Evolutionary conservation across 2,329 filamentous ascomycete genomes (phyloP).

Genomic region (Penicillium sp.): DNA sequence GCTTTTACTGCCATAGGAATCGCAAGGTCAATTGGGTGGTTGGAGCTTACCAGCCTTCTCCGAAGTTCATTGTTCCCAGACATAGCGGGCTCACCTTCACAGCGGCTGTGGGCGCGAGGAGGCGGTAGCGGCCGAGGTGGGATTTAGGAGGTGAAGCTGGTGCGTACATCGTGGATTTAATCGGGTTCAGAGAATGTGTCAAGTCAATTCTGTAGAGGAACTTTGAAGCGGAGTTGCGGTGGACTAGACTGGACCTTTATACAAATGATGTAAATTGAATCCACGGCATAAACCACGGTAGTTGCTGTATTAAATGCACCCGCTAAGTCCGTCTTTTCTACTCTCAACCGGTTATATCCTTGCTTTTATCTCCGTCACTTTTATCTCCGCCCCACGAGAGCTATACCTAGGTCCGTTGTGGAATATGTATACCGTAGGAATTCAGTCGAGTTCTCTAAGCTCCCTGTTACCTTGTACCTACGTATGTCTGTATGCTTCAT

Average conservation of each 20-base stretch:
- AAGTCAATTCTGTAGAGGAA: background rate
- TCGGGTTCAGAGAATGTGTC: too few relatives aligned
- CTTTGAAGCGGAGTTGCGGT: background rate
- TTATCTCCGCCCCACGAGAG: background rate
- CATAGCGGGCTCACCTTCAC: conserved; percentile 52
- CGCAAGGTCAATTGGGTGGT: background rate
- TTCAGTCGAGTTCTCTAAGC: too few relatives aligned
- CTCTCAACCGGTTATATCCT: background rate
- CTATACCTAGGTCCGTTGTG: background rate
- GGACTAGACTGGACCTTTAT: background rate
- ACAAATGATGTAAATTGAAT: conserved; percentile 8
- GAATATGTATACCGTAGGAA: too few relatives aligned
- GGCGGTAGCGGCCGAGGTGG: conserved; percentile 49
- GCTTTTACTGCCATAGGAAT: background rate
- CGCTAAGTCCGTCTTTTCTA: conserved; percentile 1
- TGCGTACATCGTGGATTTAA: conserved; percentile 3
- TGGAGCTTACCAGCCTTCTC: conserved; percentile 42
- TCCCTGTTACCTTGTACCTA: too few relatives aligned
- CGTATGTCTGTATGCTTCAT: too few relatives aligned
- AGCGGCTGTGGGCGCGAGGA: conserved; percentile 49
- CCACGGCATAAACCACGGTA: background rate
- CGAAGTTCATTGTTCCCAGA: conserved; percentile 53
- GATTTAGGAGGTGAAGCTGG: conserved; percentile 12
- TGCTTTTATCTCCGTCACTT: background rate
- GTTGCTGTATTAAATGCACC: too few relatives aligned